Conservation (phyloP, 2,329 filamentous ascomycete species). For the Monosporascus sp. region DNA sequence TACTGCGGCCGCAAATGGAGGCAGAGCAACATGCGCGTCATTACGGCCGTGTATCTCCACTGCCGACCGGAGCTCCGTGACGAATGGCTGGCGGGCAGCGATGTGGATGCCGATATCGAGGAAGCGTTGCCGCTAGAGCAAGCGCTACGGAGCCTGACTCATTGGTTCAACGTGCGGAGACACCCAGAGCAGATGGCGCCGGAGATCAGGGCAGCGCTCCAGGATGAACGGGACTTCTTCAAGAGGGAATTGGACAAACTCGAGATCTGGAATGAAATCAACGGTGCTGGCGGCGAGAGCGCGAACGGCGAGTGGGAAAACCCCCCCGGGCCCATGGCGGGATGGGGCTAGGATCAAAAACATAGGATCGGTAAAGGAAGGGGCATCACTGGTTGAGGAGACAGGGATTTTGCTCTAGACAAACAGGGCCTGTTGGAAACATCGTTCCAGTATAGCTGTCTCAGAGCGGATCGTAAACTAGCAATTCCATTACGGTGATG, state of each 20-base stretch:
- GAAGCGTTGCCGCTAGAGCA: constrained; percentile 89
- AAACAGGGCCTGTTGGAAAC: too few relatives aligned
- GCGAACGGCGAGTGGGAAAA: background rate
- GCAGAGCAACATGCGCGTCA: constrained; percentile 96
- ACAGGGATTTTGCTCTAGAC: too few relatives aligned
- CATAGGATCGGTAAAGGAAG: too few relatives aligned
- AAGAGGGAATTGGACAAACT: constrained; percentile 70
- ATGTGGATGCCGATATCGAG: constrained; percentile 90
- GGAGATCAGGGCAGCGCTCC: constrained; percentile 51
- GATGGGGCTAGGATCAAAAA: background rate
- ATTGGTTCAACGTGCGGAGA: constrained; percentile 84
- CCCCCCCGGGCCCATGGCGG: background rate
- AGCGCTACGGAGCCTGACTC: constrained; percentile 79
- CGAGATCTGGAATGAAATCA: constrained; percentile 46
- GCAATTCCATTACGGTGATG: too few relatives aligned
- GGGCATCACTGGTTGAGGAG: too few relatives aligned
- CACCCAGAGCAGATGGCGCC: constrained; percentile 74
- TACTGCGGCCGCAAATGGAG: constrained; percentile 98
- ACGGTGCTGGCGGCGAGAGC: constrained; percentile 11
- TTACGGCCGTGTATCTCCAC: constrained; percentile 92
- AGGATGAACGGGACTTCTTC: constrained; percentile 76
- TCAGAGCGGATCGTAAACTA: too few relatives aligned
- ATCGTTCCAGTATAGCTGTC: too few relatives aligned
- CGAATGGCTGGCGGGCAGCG: constrained; percentile 87
- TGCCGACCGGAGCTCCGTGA: constrained; percentile 88